phyloP scores from a whole-genome alignment of 2,329 filamentous ascomycete species.

The Pseudocercospora pini-densiflorae region DNA sequence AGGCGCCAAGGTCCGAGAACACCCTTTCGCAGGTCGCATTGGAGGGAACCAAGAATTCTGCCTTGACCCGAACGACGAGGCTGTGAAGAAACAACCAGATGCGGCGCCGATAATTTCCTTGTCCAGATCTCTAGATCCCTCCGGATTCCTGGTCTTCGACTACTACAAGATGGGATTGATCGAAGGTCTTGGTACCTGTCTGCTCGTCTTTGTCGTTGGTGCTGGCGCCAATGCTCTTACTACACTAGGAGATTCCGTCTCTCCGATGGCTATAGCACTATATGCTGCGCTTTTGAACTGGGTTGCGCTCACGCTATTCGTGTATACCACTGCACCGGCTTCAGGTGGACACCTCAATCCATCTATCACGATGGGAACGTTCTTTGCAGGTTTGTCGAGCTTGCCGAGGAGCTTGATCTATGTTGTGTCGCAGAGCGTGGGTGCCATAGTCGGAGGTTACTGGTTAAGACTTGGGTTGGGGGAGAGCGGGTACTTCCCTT shows the following conservation, averaged over 20 bases:
- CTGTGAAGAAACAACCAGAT: conserved; percentile 7
- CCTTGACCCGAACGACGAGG: conserved; percentile 24
- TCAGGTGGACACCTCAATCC: conserved; percentile 61
- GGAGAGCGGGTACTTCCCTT: neutral
- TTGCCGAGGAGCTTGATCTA: conserved; percentile 56
- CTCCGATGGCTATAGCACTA: neutral
- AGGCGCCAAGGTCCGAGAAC: conserved; percentile 3
- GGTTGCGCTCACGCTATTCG: conserved; percentile 49
- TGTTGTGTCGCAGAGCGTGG: conserved; percentile 51
- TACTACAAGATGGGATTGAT: conserved; percentile 31
- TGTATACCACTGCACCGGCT: conserved; percentile 54
- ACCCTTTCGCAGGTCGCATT: conserved; percentile 40
- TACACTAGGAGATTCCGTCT: neutral
- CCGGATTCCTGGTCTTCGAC: conserved; percentile 29
- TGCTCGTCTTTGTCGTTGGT: conserved; percentile 29
- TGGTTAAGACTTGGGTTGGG: conserved; percentile 27
- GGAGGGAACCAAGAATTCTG: conserved; percentile 43
- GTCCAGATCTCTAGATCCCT: conserved; percentile 21
- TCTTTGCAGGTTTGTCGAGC: conserved; percentile 56
- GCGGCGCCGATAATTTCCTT: conserved; percentile 11
- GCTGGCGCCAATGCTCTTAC: conserved; percentile 29
- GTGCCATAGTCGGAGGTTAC: conserved; percentile 40
- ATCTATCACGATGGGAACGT: conserved; percentile 58
- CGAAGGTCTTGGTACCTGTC: conserved; percentile 32
- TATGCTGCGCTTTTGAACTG: neutral